Evolutionary conservation across 1,284 basidiomycete species (phyloP).

Genomic region (Trametes versicolor): DNA sequence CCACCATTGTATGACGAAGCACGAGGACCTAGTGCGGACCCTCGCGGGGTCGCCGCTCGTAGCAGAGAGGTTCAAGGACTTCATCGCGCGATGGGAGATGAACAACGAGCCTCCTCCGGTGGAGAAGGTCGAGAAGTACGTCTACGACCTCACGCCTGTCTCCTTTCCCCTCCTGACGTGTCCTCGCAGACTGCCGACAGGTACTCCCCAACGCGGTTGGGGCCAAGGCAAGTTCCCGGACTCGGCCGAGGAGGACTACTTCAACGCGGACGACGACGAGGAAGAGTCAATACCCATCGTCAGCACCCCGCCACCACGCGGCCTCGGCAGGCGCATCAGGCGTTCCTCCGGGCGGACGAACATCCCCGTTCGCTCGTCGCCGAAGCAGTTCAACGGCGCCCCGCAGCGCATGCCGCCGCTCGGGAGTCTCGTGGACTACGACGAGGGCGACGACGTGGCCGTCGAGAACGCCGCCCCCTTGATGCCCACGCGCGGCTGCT

Average conservation of each 20-base stretch:
- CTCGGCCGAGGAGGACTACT: constrained; percentile 89
- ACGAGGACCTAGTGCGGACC: constrained; percentile 72
- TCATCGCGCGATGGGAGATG: constrained; percentile 90
- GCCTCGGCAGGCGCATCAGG: constrained; percentile 60
- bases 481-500: constrained; percentile 29
- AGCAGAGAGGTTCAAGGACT: constrained; percentile 74
- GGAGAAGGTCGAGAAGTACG: constrained; percentile 61
- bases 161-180: background rate
- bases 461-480: constrained; percentile 19
- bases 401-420: constrained; percentile 60
- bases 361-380: constrained; percentile 36
- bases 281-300: constrained; percentile 45
- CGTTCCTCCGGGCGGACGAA: constrained; percentile 46
- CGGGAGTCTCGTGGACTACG: constrained; percentile 76
- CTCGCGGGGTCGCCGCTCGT: constrained; percentile 72
- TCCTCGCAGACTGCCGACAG: constrained; percentile 27
- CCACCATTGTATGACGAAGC: constrained; percentile 83
- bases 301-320: constrained; percentile 48
- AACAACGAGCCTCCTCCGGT: constrained; percentile 86
- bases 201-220: constrained; percentile 50
- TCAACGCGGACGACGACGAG: constrained; percentile 83
- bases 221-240: constrained; percentile 65
- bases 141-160: constrained; percentile 18
- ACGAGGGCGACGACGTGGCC: constrained; percentile 54
- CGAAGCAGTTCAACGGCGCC: constrained; percentile 32